Evolutionary conservation across 306 rosid species (phyloP), one percentile per base, ranked within the genome.

Genomic region (Lathyrus aphaca): DNA sequence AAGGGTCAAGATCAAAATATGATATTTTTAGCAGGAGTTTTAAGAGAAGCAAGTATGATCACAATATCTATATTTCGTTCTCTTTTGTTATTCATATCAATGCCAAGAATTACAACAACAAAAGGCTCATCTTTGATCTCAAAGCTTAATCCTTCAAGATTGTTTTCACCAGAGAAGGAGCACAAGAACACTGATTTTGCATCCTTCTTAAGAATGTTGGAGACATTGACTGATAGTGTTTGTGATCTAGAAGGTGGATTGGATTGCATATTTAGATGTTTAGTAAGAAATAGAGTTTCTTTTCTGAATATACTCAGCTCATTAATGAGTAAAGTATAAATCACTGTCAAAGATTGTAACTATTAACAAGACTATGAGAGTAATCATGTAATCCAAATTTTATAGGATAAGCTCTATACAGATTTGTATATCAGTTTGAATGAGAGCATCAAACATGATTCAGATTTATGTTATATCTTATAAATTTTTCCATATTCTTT

Each of bases 271-370:
- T 92, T 78, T 32, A 84, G 87, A 74, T 71, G 90, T 79, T 70
- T 89, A 60, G 79, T 91, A 10, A 81, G 80, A 72, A 84, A 89
- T 43, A 89, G 96, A 84, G 97, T 91, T 59, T 85, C 83, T 10
- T 79, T 87, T 35, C 93, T 89, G 16, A 89, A 89, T 79, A 75
- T 88, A 73, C 70, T 88, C 19, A n/a, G 76, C 86, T 43, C 85
- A 87, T 44, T 88, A 66, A 25, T 25, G 29, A 25, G 29, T 25
- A 3, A 25, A 25, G 29, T 25, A 25, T 25, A 25, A 25, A 25
- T 25, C 4, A 0, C 3, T 25, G 29, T 25, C 29, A 4, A 25
- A 25, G 29, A n/a, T 25, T 25, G 4, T 25, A 25, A 25, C 3
- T 25, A 25, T 25, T 25, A 25, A 25, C 29, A 25, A 25, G 29